phyloP scores from a whole-genome alignment of 2,329 filamentous ascomycete species.

The Xylaria sp. region DNA sequence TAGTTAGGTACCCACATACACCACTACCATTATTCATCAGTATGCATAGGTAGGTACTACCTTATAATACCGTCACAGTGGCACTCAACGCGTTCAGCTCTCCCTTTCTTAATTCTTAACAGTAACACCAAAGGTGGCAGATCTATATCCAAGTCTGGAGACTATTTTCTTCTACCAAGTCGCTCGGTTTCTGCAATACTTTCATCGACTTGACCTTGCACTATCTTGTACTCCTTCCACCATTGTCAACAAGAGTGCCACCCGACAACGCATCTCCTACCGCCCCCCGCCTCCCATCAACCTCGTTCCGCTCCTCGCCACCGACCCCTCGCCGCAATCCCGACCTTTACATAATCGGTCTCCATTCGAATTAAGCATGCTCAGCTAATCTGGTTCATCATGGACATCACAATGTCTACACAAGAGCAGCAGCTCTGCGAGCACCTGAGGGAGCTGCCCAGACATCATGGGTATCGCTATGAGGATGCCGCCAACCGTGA shows the following conservation, averaged over 20 bases:
- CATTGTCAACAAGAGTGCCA: conserved; percentile 17
- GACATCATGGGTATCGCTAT: conserved; percentile 79
- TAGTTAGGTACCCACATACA: too few species aligned
- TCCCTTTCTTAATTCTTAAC: conserved; percentile 8
- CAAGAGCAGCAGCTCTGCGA: conserved; percentile 86
- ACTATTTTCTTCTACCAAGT: neutral
- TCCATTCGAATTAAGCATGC: conserved; percentile 38
- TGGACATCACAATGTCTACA: conserved; percentile 67
- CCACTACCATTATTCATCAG: too few species aligned
- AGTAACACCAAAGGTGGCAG: neutral
- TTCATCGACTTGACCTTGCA: neutral
- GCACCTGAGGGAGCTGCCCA: conserved; percentile 81
- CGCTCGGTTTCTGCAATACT: neutral
- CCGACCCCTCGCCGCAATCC: conserved; percentile 1
- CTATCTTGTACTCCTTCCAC: neutral
- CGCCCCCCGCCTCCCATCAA: conserved; percentile 7
- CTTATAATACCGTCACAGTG: neutral
- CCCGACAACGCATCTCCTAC: conserved; percentile 11
- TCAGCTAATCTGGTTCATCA: conserved; percentile 46
- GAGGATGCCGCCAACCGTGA: conserved; percentile 74
- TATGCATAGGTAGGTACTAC: too few species aligned
- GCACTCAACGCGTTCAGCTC: conserved; percentile 1
- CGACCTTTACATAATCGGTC: neutral
- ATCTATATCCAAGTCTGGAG: neutral
- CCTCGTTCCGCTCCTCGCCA: conserved; percentile 18